These are phyloP conservation scores for Plantago elongata DNA, from an alignment of 257 asterid species.

Conservation along the genomic window DNA sequence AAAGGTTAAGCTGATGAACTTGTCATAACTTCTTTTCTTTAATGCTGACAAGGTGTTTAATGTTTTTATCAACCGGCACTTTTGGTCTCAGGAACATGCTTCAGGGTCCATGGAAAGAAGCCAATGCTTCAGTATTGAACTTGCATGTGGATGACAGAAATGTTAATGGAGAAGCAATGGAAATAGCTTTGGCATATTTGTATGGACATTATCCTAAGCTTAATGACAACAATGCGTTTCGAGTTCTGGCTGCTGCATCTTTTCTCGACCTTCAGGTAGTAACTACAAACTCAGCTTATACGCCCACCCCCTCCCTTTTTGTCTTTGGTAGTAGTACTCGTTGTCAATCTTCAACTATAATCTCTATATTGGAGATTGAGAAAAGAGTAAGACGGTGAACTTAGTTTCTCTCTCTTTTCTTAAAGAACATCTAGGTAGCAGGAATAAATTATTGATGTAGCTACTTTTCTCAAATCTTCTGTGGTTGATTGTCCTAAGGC, in stretches of 20 bases:
- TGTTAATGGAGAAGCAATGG: constrained; percentile 78
- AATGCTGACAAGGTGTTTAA: not conserved
- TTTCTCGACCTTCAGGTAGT: constrained; percentile 94
- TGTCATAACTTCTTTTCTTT: not conserved
- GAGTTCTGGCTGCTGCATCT: constrained; percentile 95
- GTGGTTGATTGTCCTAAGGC: not conserved
- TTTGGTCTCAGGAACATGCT: constrained; percentile 79
- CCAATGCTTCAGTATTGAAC: constrained; percentile 76
- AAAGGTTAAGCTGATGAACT: not conserved
- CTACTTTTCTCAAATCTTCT: not conserved
- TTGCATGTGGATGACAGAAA: constrained; percentile 85
- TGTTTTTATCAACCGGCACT: not conserved
- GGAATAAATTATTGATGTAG: not conserved
- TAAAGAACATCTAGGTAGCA: not conserved
- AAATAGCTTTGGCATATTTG: constrained; percentile 81
- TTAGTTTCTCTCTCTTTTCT: too few species aligned
- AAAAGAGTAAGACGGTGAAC: not conserved
- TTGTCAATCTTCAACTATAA: not conserved
- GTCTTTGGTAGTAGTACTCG: not conserved
- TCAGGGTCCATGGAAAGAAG: constrained; percentile 98
- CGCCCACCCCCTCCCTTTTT: too few species aligned
- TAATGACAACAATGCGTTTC: constrained; percentile 76
- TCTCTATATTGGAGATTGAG: not conserved
- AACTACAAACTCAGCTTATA: constrained; percentile 3
- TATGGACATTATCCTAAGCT: constrained; percentile 96